Evolutionary conservation across 78 protist species (phyloP), one percentile per base, ranked within the genome.

Genomic region (Dictyostelium purpureum): DNA sequence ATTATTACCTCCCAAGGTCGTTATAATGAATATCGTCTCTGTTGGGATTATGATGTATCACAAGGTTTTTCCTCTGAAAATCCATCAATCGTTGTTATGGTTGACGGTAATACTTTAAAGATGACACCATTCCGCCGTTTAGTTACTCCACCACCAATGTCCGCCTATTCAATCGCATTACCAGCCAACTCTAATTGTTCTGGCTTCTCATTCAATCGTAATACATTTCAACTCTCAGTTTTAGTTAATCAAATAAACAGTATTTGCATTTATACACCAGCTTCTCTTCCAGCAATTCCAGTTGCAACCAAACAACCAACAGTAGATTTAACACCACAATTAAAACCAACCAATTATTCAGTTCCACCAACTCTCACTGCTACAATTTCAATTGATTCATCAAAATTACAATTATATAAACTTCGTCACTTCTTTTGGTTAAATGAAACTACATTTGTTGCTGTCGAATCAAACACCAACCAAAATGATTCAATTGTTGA

Each of bases 111-210:
- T 26, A 10, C 2, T 5, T 52, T 95, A 40, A 81, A 80, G 26
- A 19, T 95, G 28, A 87, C 97, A 4, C 96, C 94, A 16, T 65
- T 91, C 54, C 63, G 81, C 24, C 65, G 66, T 19, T 47, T 71
- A n/a, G 88, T 91, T 18, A 77, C 91, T 9, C 97, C 97, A 49
- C 97, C 97, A 33, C 97, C 97, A 21, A 83, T 95, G 96, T 56
- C 88, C 0, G 77, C 82, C 52, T 54, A 45, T 6, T 49, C 40
- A n/a, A 43, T 59, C 12, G 37, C 37, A n/a, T 33, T 88, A 31
- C 43, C 35, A 11, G 38, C 26, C 5, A 28, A 10, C 12, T 42
- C 66, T 28, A 61, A 40, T 70, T 85, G 82, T 33, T 14, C 49
- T 0, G 82, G 81, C 1, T 85, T 85, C 31, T 59, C 77, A 37